Evolutionary conservation across 2,329 filamentous ascomycete genomes (phyloP), one percentile per base, ranked within the genome.

Genomic region (Sporothrix variecibatus): DNA sequence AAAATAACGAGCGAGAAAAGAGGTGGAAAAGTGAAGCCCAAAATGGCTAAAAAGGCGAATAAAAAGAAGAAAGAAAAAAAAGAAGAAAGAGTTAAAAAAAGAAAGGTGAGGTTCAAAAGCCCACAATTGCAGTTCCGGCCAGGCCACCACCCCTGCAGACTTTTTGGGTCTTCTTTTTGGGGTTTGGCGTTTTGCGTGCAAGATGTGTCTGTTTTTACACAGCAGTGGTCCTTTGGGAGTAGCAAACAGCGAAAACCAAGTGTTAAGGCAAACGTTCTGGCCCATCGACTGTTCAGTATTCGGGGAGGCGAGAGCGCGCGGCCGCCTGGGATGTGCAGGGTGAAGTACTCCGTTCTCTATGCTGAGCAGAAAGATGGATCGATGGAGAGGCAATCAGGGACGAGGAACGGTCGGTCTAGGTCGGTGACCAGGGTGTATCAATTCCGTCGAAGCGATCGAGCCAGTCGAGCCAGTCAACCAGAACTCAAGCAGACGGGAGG

Each of bases 81-180:
- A 46, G 12, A 56, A 23, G 11, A 17, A n/a, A 23, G 7, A 31
- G 40, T 17, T 11, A 65, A 71, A 23, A 58, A 26, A 70, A 8
- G 17, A 23, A 31, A 20, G n/a, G 20, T 38, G 34, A 72, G 31
- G 67, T 43, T 26, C n/a, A 20, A 23, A 72, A 73, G 71, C 60
- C 67, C 56, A 75, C 69, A 72, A 67, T 67, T 72, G 62, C 26
- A 71, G 56, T 72, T 74, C 72, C 72, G 70, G 70, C 70, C 69
- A 60, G 72, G 64, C 67, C 69, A 51, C 23, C 34, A 46, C 51
- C 51, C 68, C 68, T 71, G 68, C 53, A 46, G 31, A n/a, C 26
- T 53, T 49, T 69, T 49, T 34, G 34, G 34, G 34, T 34, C 1
- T 34, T 34, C 34, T 34, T 34, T 49, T 17, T 49, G 15, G 43